Evolutionary conservation across 2,329 filamentous ascomycete species (phyloP).

Genomic region (Ophiostoma australiae): DNA sequence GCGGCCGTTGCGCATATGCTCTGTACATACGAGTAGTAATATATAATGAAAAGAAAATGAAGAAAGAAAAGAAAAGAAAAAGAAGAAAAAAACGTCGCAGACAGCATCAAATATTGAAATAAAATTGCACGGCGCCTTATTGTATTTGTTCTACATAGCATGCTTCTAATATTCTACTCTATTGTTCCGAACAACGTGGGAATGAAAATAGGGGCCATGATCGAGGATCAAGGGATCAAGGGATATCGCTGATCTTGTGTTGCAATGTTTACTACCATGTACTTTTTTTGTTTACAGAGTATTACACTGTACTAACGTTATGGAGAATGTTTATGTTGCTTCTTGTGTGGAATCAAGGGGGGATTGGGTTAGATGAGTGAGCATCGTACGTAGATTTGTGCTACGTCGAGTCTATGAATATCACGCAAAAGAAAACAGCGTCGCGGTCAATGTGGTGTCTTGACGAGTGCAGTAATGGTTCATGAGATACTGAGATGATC

Average conservation of each 20-base stretch:
- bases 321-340: not conserved
- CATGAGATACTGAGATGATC: no score
- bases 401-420: not conserved
- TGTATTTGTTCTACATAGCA: not conserved
- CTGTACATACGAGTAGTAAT: not conserved
- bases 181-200: conserved; percentile 8
- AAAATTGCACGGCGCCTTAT: not conserved
- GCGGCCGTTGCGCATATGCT: not conserved
- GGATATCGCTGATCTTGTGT: not conserved
- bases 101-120: not conserved
- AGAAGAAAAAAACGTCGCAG: not conserved
- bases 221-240: not conserved
- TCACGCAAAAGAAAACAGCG: not conserved
- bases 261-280: no score
- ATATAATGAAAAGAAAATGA: not conserved
- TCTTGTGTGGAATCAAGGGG: not conserved
- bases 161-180: not conserved
- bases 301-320: not conserved
- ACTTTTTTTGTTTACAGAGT: not conserved
- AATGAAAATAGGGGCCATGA: not conserved
- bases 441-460: not conserved
- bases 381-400: not conserved
- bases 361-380: not conserved
- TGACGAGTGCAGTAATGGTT: no score
- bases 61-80: not conserved